A percentile compares a stretch with the other conserved stretches of the same genome.
Conservation (phyloP, 2,329 filamentous ascomycete species). For the Clarireedia homoeocarpa region DNA sequence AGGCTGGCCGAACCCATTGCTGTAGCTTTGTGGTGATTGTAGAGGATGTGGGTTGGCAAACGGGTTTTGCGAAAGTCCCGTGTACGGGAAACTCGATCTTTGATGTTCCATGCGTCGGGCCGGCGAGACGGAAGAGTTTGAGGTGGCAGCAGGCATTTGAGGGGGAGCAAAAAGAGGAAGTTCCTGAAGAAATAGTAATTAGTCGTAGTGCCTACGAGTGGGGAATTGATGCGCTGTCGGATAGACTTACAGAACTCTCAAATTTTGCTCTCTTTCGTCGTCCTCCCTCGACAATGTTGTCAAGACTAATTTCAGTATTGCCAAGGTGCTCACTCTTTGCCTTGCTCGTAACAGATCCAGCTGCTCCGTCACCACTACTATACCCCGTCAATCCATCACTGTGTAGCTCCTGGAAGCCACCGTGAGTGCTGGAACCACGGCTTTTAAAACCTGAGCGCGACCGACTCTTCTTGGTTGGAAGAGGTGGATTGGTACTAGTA, state of each 20-base stretch:
- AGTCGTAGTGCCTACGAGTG: constrained; percentile 2
- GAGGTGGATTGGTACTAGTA: constrained; percentile 43
- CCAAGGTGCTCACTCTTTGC: constrained; percentile 77
- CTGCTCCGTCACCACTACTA: constrained; percentile 79
- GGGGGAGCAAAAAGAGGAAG: constrained; percentile 89
- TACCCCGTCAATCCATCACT: constrained; percentile 65
- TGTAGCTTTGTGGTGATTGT: constrained; percentile 76
- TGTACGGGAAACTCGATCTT: constrained; percentile 67
- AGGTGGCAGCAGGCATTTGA: constrained; percentile 88
- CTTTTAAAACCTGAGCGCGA: constrained; percentile 62
- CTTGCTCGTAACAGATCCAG: constrained; percentile 68
- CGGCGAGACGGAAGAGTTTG: constrained; percentile 93
- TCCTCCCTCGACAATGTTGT: constrained; percentile 96
- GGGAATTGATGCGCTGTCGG: neutral
- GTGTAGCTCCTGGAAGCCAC: constrained; percentile 49
- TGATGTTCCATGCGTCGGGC: constrained; percentile 70
- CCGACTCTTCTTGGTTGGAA: constrained; percentile 53
- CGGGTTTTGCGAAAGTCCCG: constrained; percentile 67
- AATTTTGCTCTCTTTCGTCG: constrained; percentile 90
- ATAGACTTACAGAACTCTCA: constrained; percentile 84
- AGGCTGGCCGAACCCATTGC: constrained; percentile 44
- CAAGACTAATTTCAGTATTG: constrained; percentile 93
- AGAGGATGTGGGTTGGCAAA: constrained; percentile 71
- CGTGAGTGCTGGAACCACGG: constrained; percentile 46
- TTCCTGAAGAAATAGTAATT: constrained; percentile 53